Conservation (phyloP, 2,329 filamentous ascomycete genomes). For the Clonostachys solani region DNA sequence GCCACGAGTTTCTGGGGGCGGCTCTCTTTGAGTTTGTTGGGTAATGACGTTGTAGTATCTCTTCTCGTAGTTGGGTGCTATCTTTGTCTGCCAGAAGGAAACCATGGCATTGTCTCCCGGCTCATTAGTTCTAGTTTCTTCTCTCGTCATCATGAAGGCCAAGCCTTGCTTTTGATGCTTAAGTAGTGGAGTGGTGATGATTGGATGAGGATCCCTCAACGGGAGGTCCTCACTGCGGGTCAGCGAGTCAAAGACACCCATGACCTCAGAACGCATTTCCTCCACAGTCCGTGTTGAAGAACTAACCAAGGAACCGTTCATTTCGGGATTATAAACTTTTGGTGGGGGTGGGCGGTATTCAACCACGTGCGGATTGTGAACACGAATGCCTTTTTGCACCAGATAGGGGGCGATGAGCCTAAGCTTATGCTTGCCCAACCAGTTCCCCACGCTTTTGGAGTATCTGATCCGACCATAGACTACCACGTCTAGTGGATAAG, state of each 20-base stretch:
- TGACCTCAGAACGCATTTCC: constrained; percentile 80
- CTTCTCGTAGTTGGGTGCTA: constrained; percentile 43
- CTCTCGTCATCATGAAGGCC: constrained; percentile 78
- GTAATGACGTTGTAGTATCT: constrained; percentile 84
- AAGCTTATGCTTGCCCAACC: constrained; percentile 59
- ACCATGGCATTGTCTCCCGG: constrained; percentile 57
- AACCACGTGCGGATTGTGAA: constrained; percentile 72
- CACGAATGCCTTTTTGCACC: constrained; percentile 62
- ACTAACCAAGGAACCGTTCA: constrained; percentile 15
- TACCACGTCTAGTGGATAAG: constrained; percentile 65
- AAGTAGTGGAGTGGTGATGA: constrained; percentile 66
- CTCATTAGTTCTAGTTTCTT: constrained; percentile 59
- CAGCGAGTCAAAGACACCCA: constrained; percentile 83
- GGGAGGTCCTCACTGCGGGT: constrained; percentile 72
- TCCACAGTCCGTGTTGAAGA: constrained; percentile 64
- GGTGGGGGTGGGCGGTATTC: constrained; percentile 37
- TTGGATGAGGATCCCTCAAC: constrained; percentile 59
- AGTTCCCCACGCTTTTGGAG: constrained; percentile 60
- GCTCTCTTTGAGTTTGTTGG: constrained; percentile 53
- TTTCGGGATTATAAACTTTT: constrained; percentile 22
- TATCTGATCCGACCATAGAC: constrained; percentile 73
- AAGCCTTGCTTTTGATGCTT: constrained; percentile 88
- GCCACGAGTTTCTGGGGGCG: constrained; percentile 64
- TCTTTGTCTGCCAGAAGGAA: constrained; percentile 72
- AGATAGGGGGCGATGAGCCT: constrained; percentile 63